phyloP scores from a whole-genome alignment of 108 stramenopile genomes.

The Stephanodiscus triporus region DNA sequence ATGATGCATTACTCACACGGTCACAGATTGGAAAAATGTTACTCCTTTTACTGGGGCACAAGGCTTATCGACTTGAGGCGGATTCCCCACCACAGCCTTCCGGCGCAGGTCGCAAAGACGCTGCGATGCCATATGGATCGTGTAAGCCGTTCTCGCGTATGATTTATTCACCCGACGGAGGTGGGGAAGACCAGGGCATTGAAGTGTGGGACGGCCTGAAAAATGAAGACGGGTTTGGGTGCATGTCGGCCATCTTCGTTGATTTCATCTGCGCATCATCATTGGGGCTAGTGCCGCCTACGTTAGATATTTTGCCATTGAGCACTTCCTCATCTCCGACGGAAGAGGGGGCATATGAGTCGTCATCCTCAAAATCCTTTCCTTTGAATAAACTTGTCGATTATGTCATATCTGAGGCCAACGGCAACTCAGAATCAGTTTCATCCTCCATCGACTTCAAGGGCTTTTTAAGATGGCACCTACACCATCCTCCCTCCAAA shows the following conservation, averaged over 20 bases:
- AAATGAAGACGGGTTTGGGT: slow-evolving; percentile 4
- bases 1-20: slow-evolving; percentile 45
- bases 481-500: slow-evolving; percentile 29
- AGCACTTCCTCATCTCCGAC: not conserved
- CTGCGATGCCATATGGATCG: not conserved
- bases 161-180: not conserved
- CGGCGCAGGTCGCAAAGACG: slow-evolving; percentile 28
- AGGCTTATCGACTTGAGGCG: slow-evolving; percentile 62
- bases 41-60: slow-evolving; percentile 62
- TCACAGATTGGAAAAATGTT: slow-evolving; percentile 70
- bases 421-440: slow-evolving; percentile 9
- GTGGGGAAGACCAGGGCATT: slow-evolving; percentile 7
- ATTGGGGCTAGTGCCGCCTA: slow-evolving; percentile 62
- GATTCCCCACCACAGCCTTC: slow-evolving; percentile 54
- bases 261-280: slow-evolving; percentile 51
- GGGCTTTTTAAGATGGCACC: slow-evolving; percentile 74
- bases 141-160: slow-evolving; percentile 48
- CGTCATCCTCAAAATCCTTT: slow-evolving; percentile 22
- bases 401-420: slow-evolving; percentile 49
- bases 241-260: slow-evolving; percentile 26
- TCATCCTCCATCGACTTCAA: slow-evolving; percentile 45
- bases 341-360: not conserved
- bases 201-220: slow-evolving; percentile 15
- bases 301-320: slow-evolving; percentile 38
- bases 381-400: slow-evolving; percentile 48